phyloP scores from a whole-genome alignment of 169 alveolate genomes.

The Plasmodium gonderi region DNA sequence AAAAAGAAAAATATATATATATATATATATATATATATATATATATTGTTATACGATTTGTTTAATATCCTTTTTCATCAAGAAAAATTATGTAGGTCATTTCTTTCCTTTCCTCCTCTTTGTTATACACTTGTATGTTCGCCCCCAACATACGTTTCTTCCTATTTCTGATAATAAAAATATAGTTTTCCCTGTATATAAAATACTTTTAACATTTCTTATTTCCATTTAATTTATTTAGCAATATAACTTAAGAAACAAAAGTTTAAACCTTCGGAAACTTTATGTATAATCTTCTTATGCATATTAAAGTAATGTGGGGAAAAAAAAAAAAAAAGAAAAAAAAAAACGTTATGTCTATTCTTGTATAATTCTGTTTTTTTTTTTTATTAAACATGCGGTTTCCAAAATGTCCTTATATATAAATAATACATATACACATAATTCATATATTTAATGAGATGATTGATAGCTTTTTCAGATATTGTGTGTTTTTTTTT shows the following conservation, averaged over 20 bases:
- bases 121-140: neutral
- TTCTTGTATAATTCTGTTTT: neutral
- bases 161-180: conserved; percentile 4
- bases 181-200: conserved; percentile 31
- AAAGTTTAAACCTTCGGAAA: conserved; percentile 65
- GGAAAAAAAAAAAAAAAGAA: neutral
- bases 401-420: neutral
- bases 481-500: neutral
- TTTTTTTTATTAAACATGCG: neutral
- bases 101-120: conserved; percentile 7
- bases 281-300: conserved; percentile 37
- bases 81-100: neutral
- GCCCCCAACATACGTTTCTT: conserved; percentile 17
- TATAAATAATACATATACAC: neutral
- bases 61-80: neutral
- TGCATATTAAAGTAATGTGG: conserved; percentile 53
- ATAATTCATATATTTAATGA: neutral
- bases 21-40: neutral
- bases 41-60: neutral
- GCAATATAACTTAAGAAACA: conserved; percentile 13
- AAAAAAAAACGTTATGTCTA: neutral
- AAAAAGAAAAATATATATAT: conserved; percentile 1
- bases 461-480: neutral
- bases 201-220: conserved; percentile 9
- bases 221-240: conserved; percentile 72